Evolutionary conservation across 257 asterid species (phyloP), one percentile per base, ranked within the genome.

Genomic region (Solanum chmielewskii): DNA sequence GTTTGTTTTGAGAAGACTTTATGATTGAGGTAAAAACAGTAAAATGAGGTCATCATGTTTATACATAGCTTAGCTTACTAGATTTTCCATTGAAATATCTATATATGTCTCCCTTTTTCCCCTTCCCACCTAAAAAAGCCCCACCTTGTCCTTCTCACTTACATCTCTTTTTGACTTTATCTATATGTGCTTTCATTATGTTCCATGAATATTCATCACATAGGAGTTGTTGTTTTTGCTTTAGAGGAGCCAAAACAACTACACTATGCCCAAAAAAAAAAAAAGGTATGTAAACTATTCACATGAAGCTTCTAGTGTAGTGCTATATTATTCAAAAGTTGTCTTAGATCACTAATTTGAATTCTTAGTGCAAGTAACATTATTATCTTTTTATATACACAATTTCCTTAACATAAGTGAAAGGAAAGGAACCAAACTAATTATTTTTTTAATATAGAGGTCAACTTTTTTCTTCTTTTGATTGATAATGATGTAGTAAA

Each of bases 1-100:
- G 98, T 94, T 84, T 89, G 92, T 77, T 83, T 66, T 39, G 16
- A 84, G 21, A 84, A 44, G 77, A 62, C 86, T 66, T 60, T 37
- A 60, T 37, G 16, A 83, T 83, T 83, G 77, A 37, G 37, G 70
- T 44, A 37, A 80, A 66, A 83, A 87, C 85, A 83, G 66, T 84
- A 37, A 86, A 70, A 85, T 69, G 27, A 56, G 85, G 41, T 76
- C 87, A 90, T 21, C 83, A 86, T 88, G 85, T 84, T 88, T 45
- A 59, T 62, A 59, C 1, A 71, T 71, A 71, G 25, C 45, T 33
- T 33, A 75, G n/a, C 56, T 71, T 83, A 49, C 82, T 69, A 76
- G 84, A 56, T 83, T 84, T 62, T 37, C 86, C 29, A 74, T 42
- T 85, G 78, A 56, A 82, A 74, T 87, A 82, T 70, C 74, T 42